Conservation (phyloP, 768 basidiomycete genomes). For the Tephrocybe rancida region DNA sequence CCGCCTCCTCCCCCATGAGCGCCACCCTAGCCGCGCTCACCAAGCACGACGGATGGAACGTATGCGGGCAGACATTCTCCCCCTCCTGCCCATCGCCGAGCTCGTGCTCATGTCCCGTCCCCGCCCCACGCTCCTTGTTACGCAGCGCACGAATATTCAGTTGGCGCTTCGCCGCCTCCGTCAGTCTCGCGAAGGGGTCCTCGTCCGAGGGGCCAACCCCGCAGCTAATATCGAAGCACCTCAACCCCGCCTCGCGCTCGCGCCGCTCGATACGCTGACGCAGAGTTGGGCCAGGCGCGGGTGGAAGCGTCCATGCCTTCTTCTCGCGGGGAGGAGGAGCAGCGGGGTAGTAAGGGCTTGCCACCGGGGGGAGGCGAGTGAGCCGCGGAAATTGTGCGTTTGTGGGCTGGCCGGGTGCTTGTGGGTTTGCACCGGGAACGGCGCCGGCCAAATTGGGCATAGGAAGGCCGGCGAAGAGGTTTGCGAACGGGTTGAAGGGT, state of each 20-base stretch:
- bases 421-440: too few species aligned
- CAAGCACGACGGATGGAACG: constrained; percentile 73
- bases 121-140: constrained; percentile 11
- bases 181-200: constrained; percentile 49
- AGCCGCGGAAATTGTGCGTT: neutral
- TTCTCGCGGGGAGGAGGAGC: constrained; percentile 25
- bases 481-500: neutral
- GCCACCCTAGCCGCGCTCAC: constrained; percentile 70
- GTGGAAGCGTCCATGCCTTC: constrained; percentile 61
- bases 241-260: constrained; percentile 71
- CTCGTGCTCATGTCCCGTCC: neutral
- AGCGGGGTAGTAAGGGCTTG: constrained; percentile 7
- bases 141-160: constrained; percentile 34
- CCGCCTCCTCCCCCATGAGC: constrained; percentile 56
- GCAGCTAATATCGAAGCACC: constrained; percentile 75
- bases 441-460: too few species aligned
- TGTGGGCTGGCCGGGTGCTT: neutral
- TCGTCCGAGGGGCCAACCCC: constrained; percentile 78
- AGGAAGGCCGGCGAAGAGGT: neutral
- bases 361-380: constrained; percentile 5
- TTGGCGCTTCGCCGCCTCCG: constrained; percentile 33
- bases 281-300: constrained; percentile 68
- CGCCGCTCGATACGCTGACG: constrained; percentile 73
- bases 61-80: constrained; percentile 56
- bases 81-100: constrained; percentile 9